Evolutionary conservation across 2,329 filamentous ascomycete species (phyloP).

Genomic region (Atkinsonella texensis): DNA sequence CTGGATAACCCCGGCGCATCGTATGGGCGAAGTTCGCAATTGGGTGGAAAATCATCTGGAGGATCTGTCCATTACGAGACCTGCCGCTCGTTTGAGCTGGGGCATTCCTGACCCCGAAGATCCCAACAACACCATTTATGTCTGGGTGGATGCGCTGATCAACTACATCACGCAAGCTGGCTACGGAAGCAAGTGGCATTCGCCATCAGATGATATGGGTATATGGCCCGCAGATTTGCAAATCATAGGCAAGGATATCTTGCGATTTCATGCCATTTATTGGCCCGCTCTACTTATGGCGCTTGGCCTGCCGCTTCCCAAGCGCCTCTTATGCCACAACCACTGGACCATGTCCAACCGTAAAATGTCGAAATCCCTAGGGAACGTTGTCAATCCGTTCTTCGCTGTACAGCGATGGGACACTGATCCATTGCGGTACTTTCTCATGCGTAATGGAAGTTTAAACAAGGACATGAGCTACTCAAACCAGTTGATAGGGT

Average conservation of each 20-base stretch:
- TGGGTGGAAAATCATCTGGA: constrained; percentile 68
- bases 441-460: constrained; percentile 69
- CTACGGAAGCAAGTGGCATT: constrained; percentile 51
- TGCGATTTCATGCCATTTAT: constrained; percentile 93
- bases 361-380: constrained; percentile 95
- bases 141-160: constrained; percentile 92
- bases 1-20: constrained; percentile 61
- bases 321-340: constrained; percentile 73
- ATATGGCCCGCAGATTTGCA: constrained; percentile 90
- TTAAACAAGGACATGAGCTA: constrained; percentile 73
- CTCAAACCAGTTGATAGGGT: constrained; percentile 63
- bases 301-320: constrained; percentile 65
- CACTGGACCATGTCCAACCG: constrained; percentile 88
- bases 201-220: constrained; percentile 45
- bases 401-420: constrained; percentile 84
- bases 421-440: constrained; percentile 79
- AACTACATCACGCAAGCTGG: constrained; percentile 87
- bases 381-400: constrained; percentile 91
- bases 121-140: constrained; percentile 80
- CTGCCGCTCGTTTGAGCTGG: constrained; percentile 67
- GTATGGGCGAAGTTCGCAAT: constrained; percentile 67
- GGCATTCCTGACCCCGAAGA: constrained; percentile 84
- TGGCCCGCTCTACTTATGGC: constrained; percentile 96
- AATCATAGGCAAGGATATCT: constrained; percentile 91
- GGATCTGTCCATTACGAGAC: constrained; percentile 83